Conservation (phyloP, 1,284 basidiomycete genomes). For the Leucoagaricus sp. region DNA sequence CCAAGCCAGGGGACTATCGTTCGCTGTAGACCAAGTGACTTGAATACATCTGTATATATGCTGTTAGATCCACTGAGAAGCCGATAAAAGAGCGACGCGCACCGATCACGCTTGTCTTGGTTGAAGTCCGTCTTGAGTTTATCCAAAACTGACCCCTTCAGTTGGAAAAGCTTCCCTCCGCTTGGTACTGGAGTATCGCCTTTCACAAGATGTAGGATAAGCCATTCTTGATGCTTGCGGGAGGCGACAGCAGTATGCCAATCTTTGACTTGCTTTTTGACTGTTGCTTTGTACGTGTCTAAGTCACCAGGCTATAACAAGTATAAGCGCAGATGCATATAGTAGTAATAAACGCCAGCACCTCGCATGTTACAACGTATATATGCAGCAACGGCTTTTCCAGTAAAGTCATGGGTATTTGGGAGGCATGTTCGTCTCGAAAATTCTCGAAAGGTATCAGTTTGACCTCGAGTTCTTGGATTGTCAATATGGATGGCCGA, state of each 20-base stretch:
- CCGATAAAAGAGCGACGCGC: constrained; percentile 35
- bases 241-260: constrained; percentile 76
- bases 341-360: constrained; percentile 33
- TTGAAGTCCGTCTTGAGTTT: constrained; percentile 96
- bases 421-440: constrained; percentile 73
- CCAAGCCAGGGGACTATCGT: constrained; percentile 83
- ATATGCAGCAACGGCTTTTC: constrained; percentile 86
- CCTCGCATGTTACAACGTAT: constrained; percentile 88
- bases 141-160: constrained; percentile 85
- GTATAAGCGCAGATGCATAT: background rate
- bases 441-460: constrained; percentile 73
- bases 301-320: constrained; percentile 65
- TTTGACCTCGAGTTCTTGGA: constrained; percentile 82
- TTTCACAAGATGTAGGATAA: constrained; percentile 83
- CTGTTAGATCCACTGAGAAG: constrained; percentile 1
- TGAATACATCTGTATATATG: constrained; percentile 70
- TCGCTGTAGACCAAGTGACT: constrained; percentile 66
- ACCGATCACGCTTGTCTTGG: constrained; percentile 86
- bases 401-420: constrained; percentile 77
- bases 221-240: constrained; percentile 86
- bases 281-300: constrained; percentile 80
- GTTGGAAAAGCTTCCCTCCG: constrained; percentile 71
- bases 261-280: constrained; percentile 87
- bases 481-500: constrained; percentile 75
- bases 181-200: constrained; percentile 55